These are phyloP conservation scores for Pascua guehoae DNA, from an alignment of 1,284 basidiomycete species.

Conservation along the genomic window DNA sequence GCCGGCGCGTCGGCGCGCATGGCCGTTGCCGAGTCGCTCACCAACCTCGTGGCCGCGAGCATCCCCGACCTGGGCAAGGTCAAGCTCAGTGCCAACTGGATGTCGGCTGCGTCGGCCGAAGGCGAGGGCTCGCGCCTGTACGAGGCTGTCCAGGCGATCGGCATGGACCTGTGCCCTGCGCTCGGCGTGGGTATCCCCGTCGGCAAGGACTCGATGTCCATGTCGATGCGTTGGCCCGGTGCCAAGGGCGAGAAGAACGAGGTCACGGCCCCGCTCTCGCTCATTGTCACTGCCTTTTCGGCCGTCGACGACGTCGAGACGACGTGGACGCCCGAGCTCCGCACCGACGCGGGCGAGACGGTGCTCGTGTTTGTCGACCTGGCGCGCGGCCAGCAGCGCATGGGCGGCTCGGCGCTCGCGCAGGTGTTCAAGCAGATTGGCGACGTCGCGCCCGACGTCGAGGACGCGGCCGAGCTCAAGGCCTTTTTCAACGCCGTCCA, in stretches of 20 bases:
- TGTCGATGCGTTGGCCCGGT: constrained; percentile 90
- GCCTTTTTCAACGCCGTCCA: constrained; percentile 78
- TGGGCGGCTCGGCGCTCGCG: constrained; percentile 91
- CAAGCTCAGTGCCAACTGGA: constrained; percentile 99
- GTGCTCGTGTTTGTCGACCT: constrained; percentile 87
- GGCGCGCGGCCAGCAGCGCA: constrained; percentile 72
- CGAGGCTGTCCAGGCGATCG: constrained; percentile 87
- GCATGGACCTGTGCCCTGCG: constrained; percentile 90
- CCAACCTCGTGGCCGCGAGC: constrained; percentile 83
- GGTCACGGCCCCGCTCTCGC: constrained; percentile 84
- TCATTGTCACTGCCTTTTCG: constrained; percentile 93
- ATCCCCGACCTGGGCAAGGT: constrained; percentile 68
- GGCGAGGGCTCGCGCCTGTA: constrained; percentile 90
- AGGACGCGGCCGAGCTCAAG: constrained; percentile 68
- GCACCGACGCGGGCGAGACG: constrained; percentile 59
- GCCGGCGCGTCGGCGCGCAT: constrained; percentile 89
- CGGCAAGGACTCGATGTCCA: constrained; percentile 99
- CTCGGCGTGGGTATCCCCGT: constrained; percentile 94
- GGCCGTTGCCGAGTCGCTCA: constrained; percentile 91
- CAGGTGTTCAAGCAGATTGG: constrained; percentile 88
- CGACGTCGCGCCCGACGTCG: constrained; percentile 82
- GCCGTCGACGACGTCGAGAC: constrained; percentile 71
- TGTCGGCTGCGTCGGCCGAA: constrained; percentile 87
- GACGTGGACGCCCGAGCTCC: constrained; percentile 93
- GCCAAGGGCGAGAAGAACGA: constrained; percentile 65